A percentile compares a stretch with the other conserved stretches of the same genome.
These are phyloP conservation scores for Linnemannia zychae DNA, from an alignment of 192 early-diverging fungal species.

Conservation along the genomic window DNA sequence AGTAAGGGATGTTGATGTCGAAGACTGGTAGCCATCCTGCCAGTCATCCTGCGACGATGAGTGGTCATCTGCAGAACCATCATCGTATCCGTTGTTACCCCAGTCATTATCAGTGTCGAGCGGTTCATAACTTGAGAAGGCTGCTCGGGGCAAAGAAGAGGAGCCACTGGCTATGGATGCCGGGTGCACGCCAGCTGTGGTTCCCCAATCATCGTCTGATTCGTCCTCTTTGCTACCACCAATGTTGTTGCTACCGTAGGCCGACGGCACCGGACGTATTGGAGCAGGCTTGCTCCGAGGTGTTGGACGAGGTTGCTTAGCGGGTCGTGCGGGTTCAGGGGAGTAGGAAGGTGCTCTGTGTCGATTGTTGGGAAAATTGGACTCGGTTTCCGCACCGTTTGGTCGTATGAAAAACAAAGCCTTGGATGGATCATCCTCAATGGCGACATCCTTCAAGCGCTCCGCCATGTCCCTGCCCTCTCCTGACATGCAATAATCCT, in stretches of 20 bases:
- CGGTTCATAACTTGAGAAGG: not conserved
- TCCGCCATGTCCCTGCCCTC: slow-evolving; percentile 75
- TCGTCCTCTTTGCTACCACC: not conserved
- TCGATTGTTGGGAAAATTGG: not conserved
- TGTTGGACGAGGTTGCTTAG: not conserved
- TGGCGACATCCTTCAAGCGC: slow-evolving; percentile 58
- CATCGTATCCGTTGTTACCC: slow-evolving; percentile 3
- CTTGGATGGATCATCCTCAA: slow-evolving; percentile 29
- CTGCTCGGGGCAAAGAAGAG: not conserved
- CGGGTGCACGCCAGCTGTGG: not conserved
- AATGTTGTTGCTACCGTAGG: not conserved
- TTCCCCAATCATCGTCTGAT: not conserved
- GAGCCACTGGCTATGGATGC: not conserved
- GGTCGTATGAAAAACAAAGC: not conserved
- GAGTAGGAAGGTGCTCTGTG: not conserved
- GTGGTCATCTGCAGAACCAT: not conserved
- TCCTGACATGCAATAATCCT: slow-evolving; percentile 78
- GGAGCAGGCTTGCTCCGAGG: not conserved
- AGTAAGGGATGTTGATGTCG: not conserved
- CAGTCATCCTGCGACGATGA: not conserved
- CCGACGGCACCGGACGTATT: not conserved
- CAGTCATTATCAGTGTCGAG: slow-evolving; percentile 14
- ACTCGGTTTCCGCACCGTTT: not conserved
- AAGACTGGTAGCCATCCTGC: not conserved
- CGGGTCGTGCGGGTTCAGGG: not conserved